phyloP scores from a whole-genome alignment of 495 filamentous ascomycete genomes.

The Amorphotheca resinae region DNA sequence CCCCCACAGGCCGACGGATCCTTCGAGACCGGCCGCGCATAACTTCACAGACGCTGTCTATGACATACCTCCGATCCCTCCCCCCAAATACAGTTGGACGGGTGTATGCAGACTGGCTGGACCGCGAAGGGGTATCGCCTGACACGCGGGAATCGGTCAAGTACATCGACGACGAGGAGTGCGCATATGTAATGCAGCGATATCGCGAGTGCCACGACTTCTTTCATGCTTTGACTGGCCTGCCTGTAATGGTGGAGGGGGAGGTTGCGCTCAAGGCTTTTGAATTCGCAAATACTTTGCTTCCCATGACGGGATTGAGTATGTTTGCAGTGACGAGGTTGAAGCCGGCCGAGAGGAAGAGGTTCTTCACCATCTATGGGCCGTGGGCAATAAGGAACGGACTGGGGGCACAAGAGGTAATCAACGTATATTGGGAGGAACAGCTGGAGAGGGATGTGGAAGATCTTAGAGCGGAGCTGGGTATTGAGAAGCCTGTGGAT shows the following conservation, averaged over 20 bases:
- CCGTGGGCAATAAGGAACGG: conserved; percentile 91
- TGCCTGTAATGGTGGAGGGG: conserved; percentile 86
- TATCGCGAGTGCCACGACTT: conserved; percentile 98
- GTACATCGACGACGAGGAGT: conserved; percentile 89
- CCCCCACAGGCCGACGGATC: conserved; percentile 79
- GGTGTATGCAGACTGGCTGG: conserved; percentile 77
- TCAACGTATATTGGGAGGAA: conserved; percentile 99
- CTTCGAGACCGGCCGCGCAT: conserved; percentile 83
- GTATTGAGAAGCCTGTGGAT: conserved; percentile 84
- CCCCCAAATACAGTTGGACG: conserved; percentile 68
- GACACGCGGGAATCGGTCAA: conserved; percentile 72
- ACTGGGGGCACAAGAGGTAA: conserved; percentile 60
- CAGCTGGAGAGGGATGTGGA: conserved; percentile 75
- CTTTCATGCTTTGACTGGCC: conserved; percentile 88
- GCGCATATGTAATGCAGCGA: conserved; percentile 96
- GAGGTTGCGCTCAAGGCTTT: conserved; percentile 93
- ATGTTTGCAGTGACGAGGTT: conserved; percentile 57
- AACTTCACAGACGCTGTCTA: conserved; percentile 59
- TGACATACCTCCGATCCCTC: conserved; percentile 57
- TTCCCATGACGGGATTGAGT: conserved; percentile 90
- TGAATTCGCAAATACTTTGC: conserved; percentile 84
- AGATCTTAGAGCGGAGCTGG: conserved; percentile 56
- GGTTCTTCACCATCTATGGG: conserved; percentile 64
- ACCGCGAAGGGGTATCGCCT: conserved; percentile 82
- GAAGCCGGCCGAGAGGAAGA: conserved; percentile 58